Percentiles rank a stretch among this genome's conserved stretches.
Evolutionary conservation across 2,329 filamentous ascomycete species (phyloP).

Genomic region (Plectosphaerella plurivora): DNA sequence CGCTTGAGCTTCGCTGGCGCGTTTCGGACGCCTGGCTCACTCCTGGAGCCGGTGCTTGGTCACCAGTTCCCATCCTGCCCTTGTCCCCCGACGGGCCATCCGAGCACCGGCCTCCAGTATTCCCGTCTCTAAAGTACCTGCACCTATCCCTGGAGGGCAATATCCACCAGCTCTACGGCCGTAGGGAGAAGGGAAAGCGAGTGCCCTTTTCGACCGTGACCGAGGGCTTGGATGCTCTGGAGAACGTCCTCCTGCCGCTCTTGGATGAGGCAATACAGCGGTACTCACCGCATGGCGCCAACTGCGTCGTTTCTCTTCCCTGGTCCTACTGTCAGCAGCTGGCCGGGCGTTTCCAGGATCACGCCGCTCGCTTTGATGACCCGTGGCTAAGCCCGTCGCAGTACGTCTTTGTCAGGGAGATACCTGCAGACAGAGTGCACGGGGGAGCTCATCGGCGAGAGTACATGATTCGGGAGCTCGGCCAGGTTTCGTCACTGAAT

Average conservation of each 20-base stretch:
- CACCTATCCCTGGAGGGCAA: neutral
- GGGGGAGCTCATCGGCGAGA: neutral
- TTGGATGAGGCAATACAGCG: neutral
- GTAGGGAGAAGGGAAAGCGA: neutral
- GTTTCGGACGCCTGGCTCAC: neutral
- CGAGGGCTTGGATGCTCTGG: neutral
- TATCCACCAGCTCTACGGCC: neutral
- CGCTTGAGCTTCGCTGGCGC: slow-evolving; percentile 17
- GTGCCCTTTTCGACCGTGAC: neutral
- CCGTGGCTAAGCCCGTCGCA: neutral
- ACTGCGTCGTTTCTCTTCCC: neutral
- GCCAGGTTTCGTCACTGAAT: no score
- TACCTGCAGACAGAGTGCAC: neutral
- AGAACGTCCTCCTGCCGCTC: neutral
- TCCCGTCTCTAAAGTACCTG: neutral
- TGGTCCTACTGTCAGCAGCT: neutral
- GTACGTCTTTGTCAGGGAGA: neutral
- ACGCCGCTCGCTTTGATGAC: neutral
- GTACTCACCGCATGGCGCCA: neutral
- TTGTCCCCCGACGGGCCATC: neutral
- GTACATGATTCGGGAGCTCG: neutral
- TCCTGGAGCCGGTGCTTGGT: neutral
- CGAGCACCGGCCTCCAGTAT: neutral
- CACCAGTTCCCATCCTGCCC: neutral
- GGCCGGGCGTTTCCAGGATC: neutral